phyloP scores from a whole-genome alignment of 345 rosid genomes.

The Citrus hindsii region DNA sequence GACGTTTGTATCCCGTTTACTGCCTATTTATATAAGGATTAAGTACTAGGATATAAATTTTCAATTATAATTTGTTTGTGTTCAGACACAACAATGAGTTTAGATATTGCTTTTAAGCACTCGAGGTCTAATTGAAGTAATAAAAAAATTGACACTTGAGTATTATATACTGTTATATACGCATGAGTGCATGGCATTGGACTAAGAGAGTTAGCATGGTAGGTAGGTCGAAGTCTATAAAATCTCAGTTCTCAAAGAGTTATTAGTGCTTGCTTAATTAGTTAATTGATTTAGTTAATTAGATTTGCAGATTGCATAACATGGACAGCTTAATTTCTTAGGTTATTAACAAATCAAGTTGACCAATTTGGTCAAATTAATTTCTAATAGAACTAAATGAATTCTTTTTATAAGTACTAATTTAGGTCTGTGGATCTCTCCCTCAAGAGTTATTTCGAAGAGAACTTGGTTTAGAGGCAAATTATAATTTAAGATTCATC shows the following conservation, averaged over 20 bases:
- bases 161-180: too few relatives aligned
- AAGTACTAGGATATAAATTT: too few relatives aligned
- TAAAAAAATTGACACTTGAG: neutral
- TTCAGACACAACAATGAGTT: too few relatives aligned
- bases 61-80: too few relatives aligned
- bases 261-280: neutral
- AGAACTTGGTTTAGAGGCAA: neutral
- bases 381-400: neutral
- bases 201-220: neutral
- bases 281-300: neutral
- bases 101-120: too few relatives aligned
- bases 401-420: too few relatives aligned
- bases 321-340: neutral
- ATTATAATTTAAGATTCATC: too few relatives aligned
- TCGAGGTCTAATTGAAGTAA: neutral
- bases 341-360: neutral
- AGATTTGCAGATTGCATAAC: neutral
- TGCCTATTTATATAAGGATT: too few relatives aligned
- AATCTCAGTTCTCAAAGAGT: neutral
- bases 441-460: neutral
- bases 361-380: neutral
- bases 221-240: neutral
- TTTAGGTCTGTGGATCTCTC: neutral
- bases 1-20: too few relatives aligned
- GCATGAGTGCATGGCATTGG: neutral